Percentiles rank a stretch among this genome's conserved stretches.
These are phyloP conservation scores for Cercospora nicotianae DNA, from an alignment of 2,329 filamentous ascomycete species.

Conservation along the genomic window DNA sequence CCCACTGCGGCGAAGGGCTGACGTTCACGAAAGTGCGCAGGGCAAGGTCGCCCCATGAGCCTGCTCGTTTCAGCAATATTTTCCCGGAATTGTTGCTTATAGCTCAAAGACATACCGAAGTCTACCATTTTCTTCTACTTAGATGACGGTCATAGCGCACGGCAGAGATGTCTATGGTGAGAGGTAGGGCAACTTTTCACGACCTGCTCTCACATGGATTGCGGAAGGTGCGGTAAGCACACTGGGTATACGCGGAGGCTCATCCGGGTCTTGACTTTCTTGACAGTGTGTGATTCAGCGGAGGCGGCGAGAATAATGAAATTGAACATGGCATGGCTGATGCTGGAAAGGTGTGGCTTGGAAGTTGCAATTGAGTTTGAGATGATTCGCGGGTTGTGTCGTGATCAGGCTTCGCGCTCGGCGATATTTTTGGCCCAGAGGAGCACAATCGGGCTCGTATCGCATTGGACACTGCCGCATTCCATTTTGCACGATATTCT, in stretches of 20 bases:
- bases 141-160: background rate
- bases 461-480: background rate
- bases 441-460: background rate
- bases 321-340: background rate
- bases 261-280: background rate
- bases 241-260: background rate
- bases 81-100: constrained; percentile 15
- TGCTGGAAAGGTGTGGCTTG: background rate
- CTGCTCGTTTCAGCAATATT: constrained; percentile 22
- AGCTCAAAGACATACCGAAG: constrained; percentile 16
- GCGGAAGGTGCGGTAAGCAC: background rate
- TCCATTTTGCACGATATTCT: background rate
- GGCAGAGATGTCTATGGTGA: background rate
- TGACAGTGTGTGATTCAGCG: background rate
- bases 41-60: constrained; percentile 36
- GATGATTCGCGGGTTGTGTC: background rate
- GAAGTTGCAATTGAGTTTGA: background rate
- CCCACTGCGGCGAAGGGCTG: constrained; percentile 38
- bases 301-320: background rate
- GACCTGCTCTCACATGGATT: background rate
- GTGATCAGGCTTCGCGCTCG: background rate
- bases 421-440: background rate
- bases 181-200: background rate
- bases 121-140: constrained; percentile 19
- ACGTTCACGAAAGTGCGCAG: constrained; percentile 33